Evolutionary conservation across 805 yeast species (phyloP), one percentile per base, ranked within the genome.

Genomic region (Kluyveromyces starmeri): DNA sequence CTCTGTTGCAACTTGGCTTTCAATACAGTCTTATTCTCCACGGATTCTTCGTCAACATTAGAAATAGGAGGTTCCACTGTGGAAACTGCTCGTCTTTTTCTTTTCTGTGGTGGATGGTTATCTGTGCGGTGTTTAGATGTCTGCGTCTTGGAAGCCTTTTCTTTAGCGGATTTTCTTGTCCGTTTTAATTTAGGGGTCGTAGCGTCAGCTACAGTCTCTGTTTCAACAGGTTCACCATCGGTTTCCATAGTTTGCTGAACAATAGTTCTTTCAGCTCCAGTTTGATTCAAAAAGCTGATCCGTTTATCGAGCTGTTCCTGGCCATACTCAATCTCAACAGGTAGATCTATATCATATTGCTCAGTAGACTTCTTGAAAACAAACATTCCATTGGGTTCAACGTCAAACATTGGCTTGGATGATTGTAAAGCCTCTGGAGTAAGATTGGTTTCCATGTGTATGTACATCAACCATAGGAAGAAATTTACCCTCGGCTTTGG

Each of bases 391-490:
- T 42, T 32, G 2, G 13, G 17, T 13, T 31, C 40, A 7, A 29
- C 38, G 3, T 37, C 36, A 33, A 55, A 51, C 14, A 43, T n/a
- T 16, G 37, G 40, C 22, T 51, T 20, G 7, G 60, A 39, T 12
- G 46, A 35, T n/a, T 34, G 29, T 3, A 79, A 47, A 37, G 70
- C 72, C 18, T 68, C 75, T 1, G 66, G 61, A 1, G 68, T 53
- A 42, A 83, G 64, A 39, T 71, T 68, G 0, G 95, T 82, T 51
- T 89, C 96, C 43, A 82, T 61, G 48, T 80, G 83, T 2, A 83
- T 71, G 62, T 84, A 88, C 27, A 84, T 49, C 23, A 89, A 60
- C 96, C 96, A 89, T 40, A 89, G 56, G 43, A 89, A 77, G 24
- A 92, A 67, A 35, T 68, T 61, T 2, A 84, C 84, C 41, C 95